Base-by-base conservation (phyloP, 2,329 filamentous ascomycete genomes). In the Ascochyta pisi region DNA sequence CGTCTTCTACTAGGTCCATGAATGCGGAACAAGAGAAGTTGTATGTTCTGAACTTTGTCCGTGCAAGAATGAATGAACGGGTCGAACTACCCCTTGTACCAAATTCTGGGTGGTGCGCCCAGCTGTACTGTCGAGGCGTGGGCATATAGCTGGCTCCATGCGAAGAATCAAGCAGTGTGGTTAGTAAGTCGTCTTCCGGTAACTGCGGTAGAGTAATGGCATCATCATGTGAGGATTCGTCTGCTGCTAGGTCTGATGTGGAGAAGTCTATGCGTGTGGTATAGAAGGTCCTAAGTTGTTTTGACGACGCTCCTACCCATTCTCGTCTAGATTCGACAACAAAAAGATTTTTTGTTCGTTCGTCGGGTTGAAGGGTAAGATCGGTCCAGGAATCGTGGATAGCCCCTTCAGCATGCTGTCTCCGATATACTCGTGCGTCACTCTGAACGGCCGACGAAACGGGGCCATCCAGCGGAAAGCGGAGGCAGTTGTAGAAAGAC, bases 351-450 rank as follows among this genome's bases (percentile, higher is more conserved):
- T 85, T 84, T 0, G 83, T 86, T 10, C 65, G 64, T 56, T 90
- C 86, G 55, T 90, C 84, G 31, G 78, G 79, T 26, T 84, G 81
- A 1, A 92, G 76, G 4, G 82, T 82, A 3, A 93, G 76, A 54
- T 86, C 84, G 0, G 85, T 88, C 89, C 89, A 93, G 3, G 88
- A 83, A 63, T 92, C 87, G 62, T 92, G 89, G 15, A 92, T 86
- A 0, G 88, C 84, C 0, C 89, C 89, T 69, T 92, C 89, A 26
- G 77, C 78, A 62, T 91, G 86, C 45, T 88, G 81, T 15, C 89
- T 83, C 7, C 89, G 81, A 83, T 87, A 91, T 40, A 88, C 81
- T 19, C 78, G 75, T 39, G 72, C 66, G 50, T 81, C 79, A n/a
- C 77, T 75, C 59, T 82, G 76, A n/a, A 80, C 61, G 7, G 66